phyloP scores from a whole-genome alignment of 2,329 filamentous ascomycete genomes.

The Malbranchea zuffiana region DNA sequence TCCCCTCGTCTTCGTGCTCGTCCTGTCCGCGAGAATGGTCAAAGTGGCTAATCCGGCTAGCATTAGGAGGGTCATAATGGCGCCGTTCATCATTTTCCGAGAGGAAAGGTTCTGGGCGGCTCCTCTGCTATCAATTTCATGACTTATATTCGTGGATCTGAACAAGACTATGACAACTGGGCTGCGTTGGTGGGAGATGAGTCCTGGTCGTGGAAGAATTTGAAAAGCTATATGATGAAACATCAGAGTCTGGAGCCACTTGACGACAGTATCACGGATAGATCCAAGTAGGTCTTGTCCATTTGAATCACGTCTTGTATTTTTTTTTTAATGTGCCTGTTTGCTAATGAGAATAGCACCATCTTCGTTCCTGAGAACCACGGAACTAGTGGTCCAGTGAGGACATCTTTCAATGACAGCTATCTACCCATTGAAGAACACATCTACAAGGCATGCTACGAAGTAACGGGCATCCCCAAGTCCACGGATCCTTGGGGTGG shows the following conservation, averaged over 20 bases:
- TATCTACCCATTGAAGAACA: slow-evolving; percentile 17
- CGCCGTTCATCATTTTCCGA: slow-evolving; percentile 9
- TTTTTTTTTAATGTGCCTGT: too few species aligned
- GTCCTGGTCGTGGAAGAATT: slow-evolving; percentile 21
- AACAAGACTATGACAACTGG: slow-evolving; percentile 26
- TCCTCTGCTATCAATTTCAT: slow-evolving; percentile 26
- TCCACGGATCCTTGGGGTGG: too few species aligned
- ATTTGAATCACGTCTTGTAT: too few species aligned
- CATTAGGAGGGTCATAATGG: neutral
- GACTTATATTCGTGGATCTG: slow-evolving; percentile 19
- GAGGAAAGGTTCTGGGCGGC: slow-evolving; percentile 25
- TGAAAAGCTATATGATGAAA: slow-evolving; percentile 18
- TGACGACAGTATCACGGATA: neutral
- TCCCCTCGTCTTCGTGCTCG: too few species aligned
- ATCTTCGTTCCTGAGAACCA: slow-evolving; percentile 13
- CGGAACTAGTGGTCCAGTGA: slow-evolving; percentile 28
- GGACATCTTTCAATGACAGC: slow-evolving; percentile 20
- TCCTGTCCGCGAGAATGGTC: too few species aligned
- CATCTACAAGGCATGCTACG: slow-evolving; percentile 15
- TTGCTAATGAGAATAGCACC: too few species aligned
- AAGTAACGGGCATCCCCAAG: slow-evolving; percentile 13
- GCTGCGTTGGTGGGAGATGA: slow-evolving; percentile 21
- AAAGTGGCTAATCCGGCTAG: neutral
- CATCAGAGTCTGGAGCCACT: slow-evolving; percentile 4
- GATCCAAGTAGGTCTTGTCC: neutral